Evolutionary conservation across 2,329 filamentous ascomycete genomes (phyloP).

Genomic region (Fusarium oxysporum): DNA sequence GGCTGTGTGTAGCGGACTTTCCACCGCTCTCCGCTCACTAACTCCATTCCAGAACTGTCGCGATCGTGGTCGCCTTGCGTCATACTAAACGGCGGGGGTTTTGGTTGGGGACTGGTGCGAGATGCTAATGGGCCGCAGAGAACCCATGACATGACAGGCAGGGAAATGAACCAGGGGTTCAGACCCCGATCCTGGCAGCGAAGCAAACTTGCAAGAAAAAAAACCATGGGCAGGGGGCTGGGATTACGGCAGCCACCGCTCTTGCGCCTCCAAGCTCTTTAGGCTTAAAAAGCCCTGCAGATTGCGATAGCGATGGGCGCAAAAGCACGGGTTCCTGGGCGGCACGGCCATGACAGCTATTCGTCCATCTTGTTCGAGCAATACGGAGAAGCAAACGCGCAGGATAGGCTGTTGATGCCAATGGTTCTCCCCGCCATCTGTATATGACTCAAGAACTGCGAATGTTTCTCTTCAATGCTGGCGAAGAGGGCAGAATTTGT

Average conservation of each 20-base stretch:
- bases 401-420: constrained; percentile 6
- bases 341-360: constrained; percentile 23
- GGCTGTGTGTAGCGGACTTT: constrained; percentile 28
- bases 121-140: constrained; percentile 36
- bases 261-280: constrained; percentile 38
- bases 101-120: constrained; percentile 36
- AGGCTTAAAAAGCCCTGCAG: constrained; percentile 41
- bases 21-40: constrained; percentile 34
- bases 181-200: constrained; percentile 31
- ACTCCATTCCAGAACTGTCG: constrained; percentile 39
- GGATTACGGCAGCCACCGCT: constrained; percentile 41
- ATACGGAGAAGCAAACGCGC: constrained; percentile 22
- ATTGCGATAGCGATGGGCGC: constrained; percentile 37
- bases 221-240: constrained; percentile 25
- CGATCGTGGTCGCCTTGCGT: constrained; percentile 41
- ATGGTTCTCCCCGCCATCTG: constrained; percentile 5
- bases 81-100: constrained; percentile 37
- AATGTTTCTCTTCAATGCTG: constrained; percentile 14
- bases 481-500: constrained; percentile 1
- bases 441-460: constrained; percentile 1
- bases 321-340: constrained; percentile 37
- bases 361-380: constrained; percentile 22
- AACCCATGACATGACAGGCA: constrained; percentile 43
- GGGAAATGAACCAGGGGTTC: constrained; percentile 33
- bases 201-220: constrained; percentile 34